These are phyloP conservation scores for Ricinus communis DNA, from an alignment of 345 rosid genomes.

Conservation along the genomic window DNA sequence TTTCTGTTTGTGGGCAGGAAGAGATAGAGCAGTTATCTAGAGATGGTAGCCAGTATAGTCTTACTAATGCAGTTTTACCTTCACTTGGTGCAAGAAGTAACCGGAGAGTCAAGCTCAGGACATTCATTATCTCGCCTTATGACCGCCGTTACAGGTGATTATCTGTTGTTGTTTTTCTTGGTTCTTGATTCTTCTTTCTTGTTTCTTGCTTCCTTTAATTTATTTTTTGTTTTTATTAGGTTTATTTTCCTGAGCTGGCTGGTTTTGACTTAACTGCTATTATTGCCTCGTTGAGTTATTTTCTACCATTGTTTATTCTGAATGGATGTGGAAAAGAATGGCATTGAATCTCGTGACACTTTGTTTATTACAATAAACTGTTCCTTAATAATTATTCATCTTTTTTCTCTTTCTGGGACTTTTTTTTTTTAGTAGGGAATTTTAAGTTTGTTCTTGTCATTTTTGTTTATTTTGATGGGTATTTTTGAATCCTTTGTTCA, in stretches of 20 bases:
- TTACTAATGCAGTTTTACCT: conserved; percentile 79
- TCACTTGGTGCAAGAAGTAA: conserved; percentile 88
- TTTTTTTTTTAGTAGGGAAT: not conserved
- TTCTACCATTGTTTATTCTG: not conserved
- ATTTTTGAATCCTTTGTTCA: not conserved
- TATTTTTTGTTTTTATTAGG: too few relatives aligned
- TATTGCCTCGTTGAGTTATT: not conserved
- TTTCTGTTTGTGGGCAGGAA: conserved; percentile 53
- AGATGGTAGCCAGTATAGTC: conserved; percentile 86
- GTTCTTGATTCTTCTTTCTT: not conserved
- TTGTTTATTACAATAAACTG: not conserved
- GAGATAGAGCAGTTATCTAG: conserved; percentile 77
- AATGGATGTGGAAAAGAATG: conserved; percentile 4
- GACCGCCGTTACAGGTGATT: conserved; percentile 77
- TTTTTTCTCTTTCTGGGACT: not conserved
- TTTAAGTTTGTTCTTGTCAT: conserved; percentile 13
- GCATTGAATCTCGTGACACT: conserved; percentile 27
- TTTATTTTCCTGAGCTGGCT: conserved; percentile 5
- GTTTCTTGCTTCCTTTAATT: not conserved
- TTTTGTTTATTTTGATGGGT: not conserved
- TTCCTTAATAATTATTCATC: conserved; percentile 9
- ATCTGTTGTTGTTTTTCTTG: not conserved
- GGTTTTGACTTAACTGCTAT: conserved; percentile 7
- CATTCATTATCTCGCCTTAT: conserved; percentile 69
- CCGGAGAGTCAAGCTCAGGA: conserved; percentile 64